These are phyloP conservation scores for Apophysomyces variabilis DNA, from an alignment of 371 early-diverging fungal species.

Conservation along the genomic window DNA sequence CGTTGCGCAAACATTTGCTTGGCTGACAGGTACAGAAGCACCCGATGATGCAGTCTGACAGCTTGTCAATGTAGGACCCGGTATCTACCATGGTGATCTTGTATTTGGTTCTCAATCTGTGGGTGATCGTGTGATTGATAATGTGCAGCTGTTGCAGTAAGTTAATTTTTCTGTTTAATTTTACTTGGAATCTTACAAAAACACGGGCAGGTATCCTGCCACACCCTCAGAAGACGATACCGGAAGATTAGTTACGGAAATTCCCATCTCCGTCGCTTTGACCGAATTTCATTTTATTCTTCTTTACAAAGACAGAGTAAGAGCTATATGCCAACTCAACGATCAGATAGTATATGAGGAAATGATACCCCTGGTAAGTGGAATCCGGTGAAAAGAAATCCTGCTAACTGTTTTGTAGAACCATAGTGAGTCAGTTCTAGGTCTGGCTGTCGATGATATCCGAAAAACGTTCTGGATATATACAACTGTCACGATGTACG, in stretches of 20 bases:
- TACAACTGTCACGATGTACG: constrained; percentile 79
- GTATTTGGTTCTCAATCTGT: constrained; percentile 75
- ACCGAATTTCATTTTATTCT: constrained; percentile 90
- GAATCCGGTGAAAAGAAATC: not conserved
- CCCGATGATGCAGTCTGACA: not conserved
- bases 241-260: constrained; percentile 48
- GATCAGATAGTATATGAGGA: constrained; percentile 85
- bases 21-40: constrained; percentile 68
- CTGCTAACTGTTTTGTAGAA: constrained; percentile 32
- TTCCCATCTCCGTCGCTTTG: constrained; percentile 76
- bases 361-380: constrained; percentile 65
- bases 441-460: constrained; percentile 73
- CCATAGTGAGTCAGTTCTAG: constrained; percentile 61
- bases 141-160: constrained; percentile 78
- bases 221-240: constrained; percentile 51
- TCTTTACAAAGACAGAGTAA: constrained; percentile 73
- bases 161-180: constrained; percentile 14
- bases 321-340: constrained; percentile 81
- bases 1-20: constrained; percentile 73
- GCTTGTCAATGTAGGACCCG: constrained; percentile 56
- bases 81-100: constrained; percentile 84
- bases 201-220: constrained; percentile 55
- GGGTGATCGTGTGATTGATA: constrained; percentile 82
- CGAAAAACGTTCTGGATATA: constrained; percentile 91
- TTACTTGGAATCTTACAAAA: not conserved